Evolutionary conservation across 768 basidiomycete genomes (phyloP), one percentile per base, ranked within the genome.

Genomic region (Tylopilus subfusipes): DNA sequence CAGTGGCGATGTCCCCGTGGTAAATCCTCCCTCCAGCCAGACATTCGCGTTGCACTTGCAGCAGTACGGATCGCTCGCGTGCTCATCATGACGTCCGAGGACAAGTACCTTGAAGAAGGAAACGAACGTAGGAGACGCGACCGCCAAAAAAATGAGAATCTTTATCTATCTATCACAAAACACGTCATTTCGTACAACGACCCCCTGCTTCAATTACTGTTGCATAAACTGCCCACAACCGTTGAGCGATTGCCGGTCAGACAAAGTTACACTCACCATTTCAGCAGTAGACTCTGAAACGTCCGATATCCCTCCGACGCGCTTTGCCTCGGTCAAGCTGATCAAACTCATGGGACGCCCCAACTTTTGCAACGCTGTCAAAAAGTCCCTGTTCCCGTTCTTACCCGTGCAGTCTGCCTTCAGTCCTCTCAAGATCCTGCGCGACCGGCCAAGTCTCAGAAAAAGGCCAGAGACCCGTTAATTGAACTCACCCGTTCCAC

Each of bases 401-500:
- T 78, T 61, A 6, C 72, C 63, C 2, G 73, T 52, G 59, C 88
- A 91, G 13, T 75, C 78, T 13, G 76, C 64, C 60, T 82, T 85
- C 19, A 93, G 70, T 21, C 82, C 75, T 14, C 64, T 69, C 43
- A 92, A 56, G 64, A 90, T 90, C 16, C 90, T 91, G 48, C 6
- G 30, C 43, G 49, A 21, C 29, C 9, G 43, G 22, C 10, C 48
- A 27, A 50, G 38, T 49, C 38, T 42, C 22, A 16, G 42, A 50
- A 33, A 36, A 50, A 58, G n/a, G 24, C 12, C 13, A 31, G 7
- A 4, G 16, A 14, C 22, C n/a, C 46, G n/a, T 43, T 34, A 16
- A n/a, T n/a, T n/a, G n/a, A n/a, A 75, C 81, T 60, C 59, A 87
- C 86, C 64, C 71, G 70, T 93, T 93, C 90, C 90, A 93, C 30